Percentiles rank a stretch among this genome's conserved stretches.
Evolutionary conservation across 768 basidiomycete species (phyloP).

Genomic region (Serendipita sp.): DNA sequence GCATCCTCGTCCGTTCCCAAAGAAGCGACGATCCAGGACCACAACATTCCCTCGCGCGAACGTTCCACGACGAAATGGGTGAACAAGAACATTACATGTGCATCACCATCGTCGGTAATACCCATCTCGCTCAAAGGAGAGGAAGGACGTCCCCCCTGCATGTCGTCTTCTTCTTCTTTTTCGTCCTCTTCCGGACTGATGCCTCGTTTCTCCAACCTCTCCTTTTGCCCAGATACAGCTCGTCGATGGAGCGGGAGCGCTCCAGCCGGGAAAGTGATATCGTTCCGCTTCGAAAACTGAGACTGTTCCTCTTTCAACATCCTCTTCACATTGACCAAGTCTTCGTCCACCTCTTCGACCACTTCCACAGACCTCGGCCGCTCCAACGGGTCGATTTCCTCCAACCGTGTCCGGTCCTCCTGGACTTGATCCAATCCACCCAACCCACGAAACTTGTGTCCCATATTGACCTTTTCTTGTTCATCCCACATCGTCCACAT

Average conservation of each 20-base stretch:
- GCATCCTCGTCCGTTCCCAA: constrained; percentile 11
- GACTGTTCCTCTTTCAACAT: neutral
- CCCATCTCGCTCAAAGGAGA: neutral
- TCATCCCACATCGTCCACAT: neutral
- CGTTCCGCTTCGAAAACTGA: neutral
- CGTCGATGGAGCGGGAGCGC: neutral
- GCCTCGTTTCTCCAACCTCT: neutral
- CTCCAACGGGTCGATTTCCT: neutral
- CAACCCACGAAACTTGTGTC: neutral
- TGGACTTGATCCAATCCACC: neutral
- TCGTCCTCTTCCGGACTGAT: neutral
- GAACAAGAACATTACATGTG: constrained; percentile 10
- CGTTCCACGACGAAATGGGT: constrained; percentile 12
- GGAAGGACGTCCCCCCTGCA: no score
- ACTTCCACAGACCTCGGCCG: neutral
- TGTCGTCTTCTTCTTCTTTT: neutral
- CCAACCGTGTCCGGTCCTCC: neutral
- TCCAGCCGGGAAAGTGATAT: neutral
- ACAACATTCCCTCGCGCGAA: constrained; percentile 11
- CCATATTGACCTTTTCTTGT: neutral
- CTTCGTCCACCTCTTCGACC: neutral
- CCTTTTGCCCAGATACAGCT: no score
- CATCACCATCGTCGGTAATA: neutral
- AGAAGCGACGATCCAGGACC: constrained; percentile 10
- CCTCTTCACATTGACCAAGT: neutral